These are phyloP conservation scores for Turritis glabra DNA, from an alignment of 345 rosid genomes.

Conservation along the genomic window DNA sequence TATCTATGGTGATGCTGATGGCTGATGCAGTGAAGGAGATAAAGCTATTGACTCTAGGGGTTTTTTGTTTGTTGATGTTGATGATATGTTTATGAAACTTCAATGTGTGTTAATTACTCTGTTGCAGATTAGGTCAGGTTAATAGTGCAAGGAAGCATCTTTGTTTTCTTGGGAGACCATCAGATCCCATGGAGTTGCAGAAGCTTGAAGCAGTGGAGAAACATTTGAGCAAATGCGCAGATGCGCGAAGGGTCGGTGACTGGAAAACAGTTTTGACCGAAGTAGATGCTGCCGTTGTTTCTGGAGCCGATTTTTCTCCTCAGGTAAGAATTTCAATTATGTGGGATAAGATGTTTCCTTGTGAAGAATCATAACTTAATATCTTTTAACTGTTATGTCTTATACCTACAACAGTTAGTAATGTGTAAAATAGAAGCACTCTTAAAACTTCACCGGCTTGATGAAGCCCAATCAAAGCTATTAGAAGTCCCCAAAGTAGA, in stretches of 20 bases:
- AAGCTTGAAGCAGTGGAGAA: slow-evolving; percentile 80
- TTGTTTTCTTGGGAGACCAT: slow-evolving; percentile 52
- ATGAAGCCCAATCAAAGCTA: slow-evolving; percentile 67
- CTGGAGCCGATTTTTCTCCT: slow-evolving; percentile 83
- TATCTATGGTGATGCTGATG: no score
- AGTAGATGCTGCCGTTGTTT: slow-evolving; percentile 70
- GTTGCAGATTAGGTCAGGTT: slow-evolving; percentile 72
- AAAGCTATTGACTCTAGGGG: no score
- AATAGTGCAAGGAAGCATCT: slow-evolving; percentile 72
- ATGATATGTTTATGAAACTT: not conserved
- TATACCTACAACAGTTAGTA: slow-evolving; percentile 76
- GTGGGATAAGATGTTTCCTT: not conserved
- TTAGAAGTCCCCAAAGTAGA: slow-evolving; percentile 58
- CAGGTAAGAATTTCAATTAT: slow-evolving; percentile 54
- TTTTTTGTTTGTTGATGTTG: not conserved
- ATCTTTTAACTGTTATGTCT: slow-evolving; percentile 44
- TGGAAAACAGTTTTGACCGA: slow-evolving; percentile 79
- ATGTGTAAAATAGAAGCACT: slow-evolving; percentile 94
- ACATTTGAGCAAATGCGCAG: slow-evolving; percentile 68
- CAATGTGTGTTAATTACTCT: slow-evolving; percentile 6
- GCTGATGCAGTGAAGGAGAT: no score
- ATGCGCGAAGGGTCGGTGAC: slow-evolving; percentile 64
- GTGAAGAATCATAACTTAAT: not conserved
- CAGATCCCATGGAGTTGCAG: slow-evolving; percentile 61
- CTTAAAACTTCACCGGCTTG: slow-evolving; percentile 82